Evolutionary conservation across 345 rosid species (phyloP).

Genomic region (Lumnitzera littorea): DNA sequence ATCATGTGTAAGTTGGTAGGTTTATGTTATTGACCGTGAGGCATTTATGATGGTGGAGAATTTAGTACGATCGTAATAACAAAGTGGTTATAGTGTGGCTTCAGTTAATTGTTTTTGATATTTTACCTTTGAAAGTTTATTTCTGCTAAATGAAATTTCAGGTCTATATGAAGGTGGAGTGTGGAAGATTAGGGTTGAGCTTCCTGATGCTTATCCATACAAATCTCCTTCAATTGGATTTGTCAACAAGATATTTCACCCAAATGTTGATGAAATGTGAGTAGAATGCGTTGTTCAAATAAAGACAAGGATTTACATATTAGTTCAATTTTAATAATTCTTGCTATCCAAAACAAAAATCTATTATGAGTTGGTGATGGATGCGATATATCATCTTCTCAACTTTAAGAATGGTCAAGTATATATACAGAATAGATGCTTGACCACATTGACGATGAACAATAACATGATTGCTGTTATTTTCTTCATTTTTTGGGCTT

Average conservation of each 20-base stretch:
- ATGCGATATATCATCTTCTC: neutral
- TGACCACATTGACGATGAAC: neutral
- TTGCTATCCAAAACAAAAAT: neutral
- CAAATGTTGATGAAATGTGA: conserved; percentile 73
- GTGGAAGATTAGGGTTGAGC: conserved; percentile 68
- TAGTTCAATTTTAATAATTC: neutral
- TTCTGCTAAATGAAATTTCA: conserved; percentile 17
- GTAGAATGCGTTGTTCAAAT: conserved; percentile 10
- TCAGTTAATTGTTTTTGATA: neutral
- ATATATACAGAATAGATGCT: too few species aligned
- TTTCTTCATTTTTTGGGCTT: too few species aligned
- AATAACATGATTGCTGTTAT: too few species aligned
- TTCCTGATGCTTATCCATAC: conserved; percentile 75
- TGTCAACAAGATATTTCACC: conserved; percentile 70
- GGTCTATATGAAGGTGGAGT: conserved; percentile 70
- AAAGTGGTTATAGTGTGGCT: too few species aligned
- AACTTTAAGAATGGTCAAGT: neutral
- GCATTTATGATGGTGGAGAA: too few species aligned
- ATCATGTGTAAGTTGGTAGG: too few species aligned
- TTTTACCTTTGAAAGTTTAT: conserved; percentile 1
- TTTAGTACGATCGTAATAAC: too few species aligned
- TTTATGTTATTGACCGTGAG: too few species aligned
- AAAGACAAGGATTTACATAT: too few species aligned
- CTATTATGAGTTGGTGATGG: neutral
- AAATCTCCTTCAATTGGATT: conserved; percentile 73